Conservation (phyloP, 257 asterid genomes). For the Primulina huaijiensis region DNA sequence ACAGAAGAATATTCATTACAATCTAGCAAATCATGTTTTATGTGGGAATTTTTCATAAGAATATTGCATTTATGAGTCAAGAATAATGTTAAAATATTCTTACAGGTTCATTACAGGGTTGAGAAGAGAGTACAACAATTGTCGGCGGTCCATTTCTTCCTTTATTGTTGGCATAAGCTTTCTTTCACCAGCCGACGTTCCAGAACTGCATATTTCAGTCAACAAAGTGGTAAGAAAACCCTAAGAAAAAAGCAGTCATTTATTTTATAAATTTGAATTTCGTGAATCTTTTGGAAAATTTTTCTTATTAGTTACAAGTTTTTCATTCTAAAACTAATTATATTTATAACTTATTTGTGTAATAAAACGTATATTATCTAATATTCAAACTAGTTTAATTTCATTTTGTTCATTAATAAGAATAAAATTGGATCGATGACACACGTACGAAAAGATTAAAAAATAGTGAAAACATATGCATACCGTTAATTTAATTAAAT, state of each 20-base stretch:
- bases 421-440: background rate
- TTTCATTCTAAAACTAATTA: too few species aligned
- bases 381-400: background rate
- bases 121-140: slow-evolving; percentile 62
- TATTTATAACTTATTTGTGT: background rate
- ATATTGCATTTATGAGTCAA: background rate
- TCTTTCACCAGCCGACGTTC: slow-evolving; percentile 90
- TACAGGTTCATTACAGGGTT: slow-evolving; percentile 87
- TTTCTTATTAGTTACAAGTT: too few species aligned
- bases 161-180: slow-evolving; percentile 80
- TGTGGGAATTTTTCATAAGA: too few species aligned
- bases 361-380: too few species aligned
- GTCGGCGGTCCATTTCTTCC: slow-evolving; percentile 73
- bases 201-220: slow-evolving; percentile 49
- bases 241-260: background rate
- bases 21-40: background rate
- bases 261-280: background rate
- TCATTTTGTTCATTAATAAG: background rate
- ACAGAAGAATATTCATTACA: background rate
- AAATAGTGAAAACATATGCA: too few species aligned
- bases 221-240: background rate
- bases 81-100: slow-evolving; percentile 24
- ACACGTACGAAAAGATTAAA: too few species aligned
- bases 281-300: background rate
- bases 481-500: too few species aligned